Percentiles rank a stretch among this genome's conserved stretches.
Evolutionary conservation across 345 rosid species (phyloP).

Genomic region (Fremontodendron californicum): DNA sequence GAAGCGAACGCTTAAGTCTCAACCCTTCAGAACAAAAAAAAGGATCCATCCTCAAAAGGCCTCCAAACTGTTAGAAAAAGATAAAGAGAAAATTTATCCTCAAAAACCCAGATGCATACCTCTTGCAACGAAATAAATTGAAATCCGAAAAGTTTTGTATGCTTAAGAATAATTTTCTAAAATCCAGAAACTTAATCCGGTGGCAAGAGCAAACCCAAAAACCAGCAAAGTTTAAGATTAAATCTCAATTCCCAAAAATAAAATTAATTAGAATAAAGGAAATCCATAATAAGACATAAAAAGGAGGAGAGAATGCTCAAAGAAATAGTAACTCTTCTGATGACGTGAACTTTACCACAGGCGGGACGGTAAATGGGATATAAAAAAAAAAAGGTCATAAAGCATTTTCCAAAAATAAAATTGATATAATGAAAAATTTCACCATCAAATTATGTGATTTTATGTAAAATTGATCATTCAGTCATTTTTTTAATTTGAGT

Average conservation of each 20-base stretch:
- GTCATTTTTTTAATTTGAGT: too few species aligned
- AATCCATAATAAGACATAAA: neutral
- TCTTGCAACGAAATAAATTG: neutral
- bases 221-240: neutral
- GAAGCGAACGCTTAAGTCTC: neutral
- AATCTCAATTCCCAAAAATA: neutral
- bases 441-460: too few species aligned
- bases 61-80: neutral
- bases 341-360: too few species aligned
- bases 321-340: neutral
- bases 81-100: neutral
- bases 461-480: too few species aligned
- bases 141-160: neutral
- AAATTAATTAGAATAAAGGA: neutral
- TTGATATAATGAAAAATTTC: too few species aligned
- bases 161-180: neutral
- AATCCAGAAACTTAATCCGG: neutral
- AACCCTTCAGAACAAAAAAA: neutral
- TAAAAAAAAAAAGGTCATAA: too few species aligned
- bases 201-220: conserved; percentile 4
- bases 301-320: neutral
- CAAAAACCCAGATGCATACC: conserved; percentile 1
- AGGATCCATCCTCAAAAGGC: neutral
- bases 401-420: too few species aligned
- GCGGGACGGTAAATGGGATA: too few species aligned